A percentile compares a stretch with the other conserved stretches of the same genome.
phyloP scores from a whole-genome alignment of 192 early-diverging fungal species.

The Coemansia sp. region DNA sequence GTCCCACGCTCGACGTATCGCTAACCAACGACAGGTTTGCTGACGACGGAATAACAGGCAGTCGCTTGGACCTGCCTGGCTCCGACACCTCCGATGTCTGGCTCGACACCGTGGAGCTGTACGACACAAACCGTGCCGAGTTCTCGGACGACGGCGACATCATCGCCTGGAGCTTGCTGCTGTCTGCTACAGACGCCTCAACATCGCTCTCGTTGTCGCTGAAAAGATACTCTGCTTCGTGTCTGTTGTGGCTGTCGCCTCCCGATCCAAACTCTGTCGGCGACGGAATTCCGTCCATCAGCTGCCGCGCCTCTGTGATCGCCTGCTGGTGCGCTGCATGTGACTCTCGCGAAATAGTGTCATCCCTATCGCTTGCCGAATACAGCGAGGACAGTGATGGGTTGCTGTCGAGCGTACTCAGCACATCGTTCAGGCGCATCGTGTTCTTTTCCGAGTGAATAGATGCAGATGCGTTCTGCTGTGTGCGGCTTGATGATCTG shows the following conservation, averaged over 20 bases:
- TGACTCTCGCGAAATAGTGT: conserved; percentile 17
- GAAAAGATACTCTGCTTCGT: conserved; percentile 56
- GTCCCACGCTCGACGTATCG: conserved; percentile 32
- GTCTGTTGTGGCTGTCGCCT: neutral
- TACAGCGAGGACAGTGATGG: conserved; percentile 44
- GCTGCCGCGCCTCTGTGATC: conserved; percentile 47
- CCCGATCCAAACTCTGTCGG: conserved; percentile 26
- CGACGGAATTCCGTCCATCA: conserved; percentile 49
- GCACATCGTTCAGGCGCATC: conserved; percentile 16
- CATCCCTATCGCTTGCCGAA: conserved; percentile 30
- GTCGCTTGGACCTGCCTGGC: conserved; percentile 21
- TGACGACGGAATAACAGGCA: conserved; percentile 21
- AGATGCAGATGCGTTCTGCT: conserved; percentile 16
- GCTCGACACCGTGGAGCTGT: conserved; percentile 43
- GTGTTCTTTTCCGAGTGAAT: conserved; percentile 24
- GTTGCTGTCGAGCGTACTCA: conserved; percentile 16
- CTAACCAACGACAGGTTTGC: conserved; percentile 34
- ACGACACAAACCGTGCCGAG: conserved; percentile 39
- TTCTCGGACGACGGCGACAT: conserved; percentile 42
- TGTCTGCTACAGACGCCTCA: conserved; percentile 2
- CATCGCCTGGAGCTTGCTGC: conserved; percentile 38
- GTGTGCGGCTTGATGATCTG: conserved; percentile 31
- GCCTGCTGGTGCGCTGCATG: conserved; percentile 38
- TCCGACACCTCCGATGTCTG: conserved; percentile 21
- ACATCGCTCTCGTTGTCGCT: conserved; percentile 22